Conservation (phyloP, 148 eudicot species). For the Vaccinium myrtillus region DNA sequence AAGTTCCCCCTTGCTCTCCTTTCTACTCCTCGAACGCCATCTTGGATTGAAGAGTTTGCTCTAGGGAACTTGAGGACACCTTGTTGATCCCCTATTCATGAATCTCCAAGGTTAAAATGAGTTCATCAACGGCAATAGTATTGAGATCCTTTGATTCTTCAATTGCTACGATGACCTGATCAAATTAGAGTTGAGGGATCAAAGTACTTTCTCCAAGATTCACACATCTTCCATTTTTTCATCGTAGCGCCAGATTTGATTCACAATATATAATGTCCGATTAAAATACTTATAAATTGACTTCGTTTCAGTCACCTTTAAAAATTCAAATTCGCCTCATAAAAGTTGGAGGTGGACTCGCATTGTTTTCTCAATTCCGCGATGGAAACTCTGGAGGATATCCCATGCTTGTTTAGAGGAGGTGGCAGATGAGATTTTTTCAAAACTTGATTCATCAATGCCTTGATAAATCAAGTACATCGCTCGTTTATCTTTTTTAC, state of each 20-base stretch:
- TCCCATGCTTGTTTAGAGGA: slow-evolving; percentile 9
- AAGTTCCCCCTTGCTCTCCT: too few species aligned
- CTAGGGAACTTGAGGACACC: too few species aligned
- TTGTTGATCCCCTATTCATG: too few species aligned
- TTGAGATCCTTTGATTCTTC: neutral
- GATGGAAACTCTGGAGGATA: neutral
- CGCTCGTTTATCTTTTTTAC: neutral
- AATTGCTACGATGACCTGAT: neutral
- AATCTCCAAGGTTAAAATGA: too few species aligned
- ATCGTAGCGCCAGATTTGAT: neutral
- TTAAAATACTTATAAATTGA: neutral
- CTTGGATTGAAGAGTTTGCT: too few species aligned
- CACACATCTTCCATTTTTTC: neutral
- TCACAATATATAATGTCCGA: neutral
- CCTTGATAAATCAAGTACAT: slow-evolving; percentile 9
- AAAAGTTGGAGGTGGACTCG: neutral
- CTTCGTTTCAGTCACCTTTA: neutral
- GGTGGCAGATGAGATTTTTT: neutral
- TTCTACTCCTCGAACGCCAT: too few species aligned
- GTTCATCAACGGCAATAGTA: too few species aligned
- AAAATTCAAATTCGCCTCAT: neutral
- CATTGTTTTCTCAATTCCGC: neutral
- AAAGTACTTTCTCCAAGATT: neutral
- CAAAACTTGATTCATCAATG: neutral
- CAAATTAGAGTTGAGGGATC: neutral